These are phyloP conservation scores for Conticribra weissflogii DNA, from an alignment of 108 stramenopile genomes.

Conservation along the genomic window DNA sequence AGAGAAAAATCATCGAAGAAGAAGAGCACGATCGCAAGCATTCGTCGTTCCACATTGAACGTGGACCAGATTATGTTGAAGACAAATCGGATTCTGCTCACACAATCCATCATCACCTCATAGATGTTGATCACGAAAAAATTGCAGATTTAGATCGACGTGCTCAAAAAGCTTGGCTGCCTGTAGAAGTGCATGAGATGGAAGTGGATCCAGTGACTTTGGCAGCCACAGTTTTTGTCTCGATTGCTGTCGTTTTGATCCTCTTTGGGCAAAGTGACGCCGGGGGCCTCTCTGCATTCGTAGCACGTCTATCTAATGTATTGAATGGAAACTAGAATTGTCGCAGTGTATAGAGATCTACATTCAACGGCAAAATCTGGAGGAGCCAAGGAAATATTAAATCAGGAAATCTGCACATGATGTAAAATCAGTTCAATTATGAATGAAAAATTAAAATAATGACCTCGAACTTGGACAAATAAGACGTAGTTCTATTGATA, in stretches of 20 bases:
- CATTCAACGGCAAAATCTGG: no score
- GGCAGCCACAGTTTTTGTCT: conserved; percentile 7
- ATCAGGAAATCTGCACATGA: not conserved
- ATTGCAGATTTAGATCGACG: conserved; percentile 29
- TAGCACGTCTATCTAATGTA: not conserved
- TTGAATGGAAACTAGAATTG: not conserved
- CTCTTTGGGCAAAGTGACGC: conserved; percentile 3
- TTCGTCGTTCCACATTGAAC: conserved; percentile 28
- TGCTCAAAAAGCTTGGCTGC: conserved; percentile 39
- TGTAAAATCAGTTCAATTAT: no score
- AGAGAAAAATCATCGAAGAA: conserved; percentile 11
- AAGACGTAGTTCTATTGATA: no score
- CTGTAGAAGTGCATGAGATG: conserved; percentile 40
- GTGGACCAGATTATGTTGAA: conserved; percentile 16
- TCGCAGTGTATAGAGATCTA: no score
- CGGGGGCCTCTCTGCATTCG: not conserved
- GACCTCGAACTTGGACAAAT: no score
- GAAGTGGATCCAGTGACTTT: conserved; percentile 33
- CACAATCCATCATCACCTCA: conserved; percentile 32
- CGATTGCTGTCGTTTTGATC: conserved; percentile 22
- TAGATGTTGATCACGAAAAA: conserved; percentile 36
- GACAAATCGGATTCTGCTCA: conserved; percentile 29
- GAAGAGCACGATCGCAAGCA: conserved; percentile 37
- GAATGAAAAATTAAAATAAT: no score
- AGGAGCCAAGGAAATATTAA: not conserved